These are phyloP conservation scores for Hibiscus tridactylites DNA, from an alignment of 345 rosid genomes.

Conservation along the genomic window DNA sequence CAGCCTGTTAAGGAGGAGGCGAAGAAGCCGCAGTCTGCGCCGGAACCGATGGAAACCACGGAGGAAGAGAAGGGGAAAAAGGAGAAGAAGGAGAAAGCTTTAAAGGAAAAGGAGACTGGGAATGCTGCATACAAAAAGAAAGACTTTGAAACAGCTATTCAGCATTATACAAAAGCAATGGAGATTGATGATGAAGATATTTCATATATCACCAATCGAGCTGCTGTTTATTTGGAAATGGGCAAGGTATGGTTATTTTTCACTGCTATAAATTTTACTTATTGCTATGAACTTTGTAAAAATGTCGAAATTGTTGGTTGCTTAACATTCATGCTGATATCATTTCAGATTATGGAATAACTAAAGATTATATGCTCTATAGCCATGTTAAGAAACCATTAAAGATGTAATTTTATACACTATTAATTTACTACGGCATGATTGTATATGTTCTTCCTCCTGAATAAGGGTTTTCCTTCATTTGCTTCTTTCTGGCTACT, in stretches of 20 bases:
- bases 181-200: conserved; percentile 87
- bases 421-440: background rate
- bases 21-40: conserved; percentile 25
- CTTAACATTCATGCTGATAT: background rate
- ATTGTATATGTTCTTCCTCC: background rate
- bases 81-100: conserved; percentile 30
- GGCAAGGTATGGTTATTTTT: conserved; percentile 45
- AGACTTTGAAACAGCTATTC: conserved; percentile 75
- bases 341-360: background rate
- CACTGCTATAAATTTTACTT: background rate
- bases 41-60: conserved; percentile 18
- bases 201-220: conserved; percentile 80
- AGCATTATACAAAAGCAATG: conserved; percentile 65
- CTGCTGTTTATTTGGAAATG: conserved; percentile 91
- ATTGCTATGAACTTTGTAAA: background rate
- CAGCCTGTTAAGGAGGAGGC: conserved; percentile 19
- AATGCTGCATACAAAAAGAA: conserved; percentile 96
- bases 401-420: too few relatives aligned
- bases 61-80: conserved; percentile 31
- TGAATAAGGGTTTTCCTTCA: background rate
- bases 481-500: background rate
- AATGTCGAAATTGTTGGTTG: background rate
- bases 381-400: too few relatives aligned
- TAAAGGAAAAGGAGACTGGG: conserved; percentile 79
- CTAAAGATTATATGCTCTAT: too few relatives aligned